Evolutionary conservation across 345 rosid genomes (phyloP).

Genomic region (Gossypium longicalyx): DNA sequence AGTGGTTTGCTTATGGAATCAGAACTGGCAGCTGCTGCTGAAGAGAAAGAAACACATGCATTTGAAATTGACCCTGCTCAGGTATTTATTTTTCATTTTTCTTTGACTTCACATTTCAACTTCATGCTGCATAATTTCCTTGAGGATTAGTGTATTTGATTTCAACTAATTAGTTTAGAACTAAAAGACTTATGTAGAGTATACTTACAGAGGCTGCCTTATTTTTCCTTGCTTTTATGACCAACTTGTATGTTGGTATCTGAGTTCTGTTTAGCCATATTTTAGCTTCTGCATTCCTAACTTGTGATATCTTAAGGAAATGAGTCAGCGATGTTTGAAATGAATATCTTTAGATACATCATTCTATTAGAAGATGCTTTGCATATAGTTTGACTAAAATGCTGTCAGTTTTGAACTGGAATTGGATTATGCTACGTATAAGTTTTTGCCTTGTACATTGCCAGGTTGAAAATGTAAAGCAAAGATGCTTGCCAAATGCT

Average conservation of each 20-base stretch:
- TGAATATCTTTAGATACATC: background rate
- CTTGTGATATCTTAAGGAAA: background rate
- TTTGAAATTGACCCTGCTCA: constrained; percentile 88
- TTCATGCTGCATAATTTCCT: background rate
- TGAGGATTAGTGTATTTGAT: background rate
- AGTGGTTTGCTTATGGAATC: constrained; percentile 76
- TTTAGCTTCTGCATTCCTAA: background rate
- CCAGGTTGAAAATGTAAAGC: constrained; percentile 96
- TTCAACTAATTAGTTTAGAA: background rate
- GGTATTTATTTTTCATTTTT: constrained; percentile 31
- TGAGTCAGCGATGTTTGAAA: background rate
- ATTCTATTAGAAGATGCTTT: background rate
- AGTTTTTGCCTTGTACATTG: constrained; percentile 8
- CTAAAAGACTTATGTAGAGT: background rate
- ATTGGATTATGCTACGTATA: background rate
- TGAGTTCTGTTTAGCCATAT: background rate
- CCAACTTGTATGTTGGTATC: background rate
- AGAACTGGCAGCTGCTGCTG: constrained; percentile 87
- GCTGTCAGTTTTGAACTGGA: background rate
- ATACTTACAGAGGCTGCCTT: background rate
- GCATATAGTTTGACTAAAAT: background rate
- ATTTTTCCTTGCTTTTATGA: background rate
- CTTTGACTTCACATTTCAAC: background rate
- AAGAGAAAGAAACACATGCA: constrained; percentile 90
- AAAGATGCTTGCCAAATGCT: constrained; percentile 96